Base-by-base conservation (phyloP, 208 protist genomes). In the Trypanosoma theileri region DNA sequence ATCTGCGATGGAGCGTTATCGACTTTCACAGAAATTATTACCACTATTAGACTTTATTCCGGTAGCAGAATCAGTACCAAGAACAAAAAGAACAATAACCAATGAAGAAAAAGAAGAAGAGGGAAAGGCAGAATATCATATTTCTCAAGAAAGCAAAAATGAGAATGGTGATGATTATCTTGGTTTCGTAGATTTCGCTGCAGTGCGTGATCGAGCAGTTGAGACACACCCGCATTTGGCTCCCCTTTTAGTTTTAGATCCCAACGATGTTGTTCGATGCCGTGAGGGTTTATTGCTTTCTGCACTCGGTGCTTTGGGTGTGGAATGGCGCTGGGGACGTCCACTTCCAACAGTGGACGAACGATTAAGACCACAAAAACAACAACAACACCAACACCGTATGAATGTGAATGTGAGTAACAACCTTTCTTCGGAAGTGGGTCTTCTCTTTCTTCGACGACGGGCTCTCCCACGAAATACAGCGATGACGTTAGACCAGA, bases 41-140 rank as follows among this genome's bases (percentile, higher is more conserved):
- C 71, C 64, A 3, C 26, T 76, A 40, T 31, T 76, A 35, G 63
- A 70, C 1, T 76, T 69, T 44, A 61, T 76, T 66, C 57, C 56
- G 56, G 21, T 45, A 19, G 51, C 46, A 28, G 7, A 0, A 1
- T 26, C 66, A 26, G 19, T 40, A n/a, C n/a, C n/a, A n/a, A n/a
- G n/a, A n/a, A n/a, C n/a, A n/a, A n/a, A n/a, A n/a, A n/a, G n/a
- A n/a, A n/a, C n/a, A 17, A 51, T 14, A 19, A 3, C 26, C 31
- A 19, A 9, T 46, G 51, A 16, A 21, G 12, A 28, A 35, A 45
- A 45, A 45, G 41, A 17, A 48, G 31, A 24, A 35, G 28, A 35
- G 6, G 28, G 28, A 35, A 35, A 35, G 28, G 44, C 22, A 8
- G 48, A 1, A 8, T 35, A 12, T 55, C 11, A 8, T 21, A 16